Conservation (phyloP, 225 moss, liverwort and hornwort genomes). For the Sphagnum tenellum region DNA sequence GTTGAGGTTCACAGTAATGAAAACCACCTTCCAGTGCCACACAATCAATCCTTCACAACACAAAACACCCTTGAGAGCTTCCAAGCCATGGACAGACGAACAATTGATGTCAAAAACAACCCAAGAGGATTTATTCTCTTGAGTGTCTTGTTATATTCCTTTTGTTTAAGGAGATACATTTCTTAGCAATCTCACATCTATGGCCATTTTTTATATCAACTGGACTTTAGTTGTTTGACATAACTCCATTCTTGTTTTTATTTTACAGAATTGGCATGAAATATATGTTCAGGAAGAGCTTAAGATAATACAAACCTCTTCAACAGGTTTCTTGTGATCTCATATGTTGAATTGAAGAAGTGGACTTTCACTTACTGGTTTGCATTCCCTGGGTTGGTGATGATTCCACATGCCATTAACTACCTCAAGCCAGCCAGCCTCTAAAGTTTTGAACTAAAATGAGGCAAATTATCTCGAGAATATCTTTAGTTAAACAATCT, state of each 20-base stretch:
- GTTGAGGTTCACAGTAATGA: conserved; percentile 57
- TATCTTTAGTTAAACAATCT: too few relatives aligned
- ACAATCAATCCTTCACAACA: conserved; percentile 73
- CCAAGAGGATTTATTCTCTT: conserved; percentile 38
- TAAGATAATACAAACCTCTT: conserved; percentile 82
- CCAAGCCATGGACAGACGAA: conserved; percentile 59
- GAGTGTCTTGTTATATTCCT: too few relatives aligned
- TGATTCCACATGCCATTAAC: conserved; percentile 72
- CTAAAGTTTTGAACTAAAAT: conserved; percentile 42
- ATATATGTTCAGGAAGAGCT: conserved; percentile 93
- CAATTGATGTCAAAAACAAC: conserved; percentile 45
- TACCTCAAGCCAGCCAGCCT: conserved; percentile 54
- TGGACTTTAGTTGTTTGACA: background rate
- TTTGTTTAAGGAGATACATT: too few relatives aligned
- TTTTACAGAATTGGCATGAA: conserved; percentile 87
- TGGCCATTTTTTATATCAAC: too few relatives aligned
- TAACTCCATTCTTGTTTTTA: background rate
- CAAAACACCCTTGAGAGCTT: conserved; percentile 79
- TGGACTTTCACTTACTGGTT: conserved; percentile 97
- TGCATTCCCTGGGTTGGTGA: conserved; percentile 86
- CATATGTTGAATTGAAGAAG: conserved; percentile 95
- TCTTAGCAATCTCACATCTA: too few relatives aligned
- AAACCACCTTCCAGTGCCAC: conserved; percentile 80
- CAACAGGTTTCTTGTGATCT: conserved; percentile 83
- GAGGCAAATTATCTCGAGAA: conserved; percentile 35